Evolutionary conservation across 2,329 filamentous ascomycete species (phyloP), one percentile per base, ranked within the genome.

Genomic region (Triangularia verruculosa): DNA sequence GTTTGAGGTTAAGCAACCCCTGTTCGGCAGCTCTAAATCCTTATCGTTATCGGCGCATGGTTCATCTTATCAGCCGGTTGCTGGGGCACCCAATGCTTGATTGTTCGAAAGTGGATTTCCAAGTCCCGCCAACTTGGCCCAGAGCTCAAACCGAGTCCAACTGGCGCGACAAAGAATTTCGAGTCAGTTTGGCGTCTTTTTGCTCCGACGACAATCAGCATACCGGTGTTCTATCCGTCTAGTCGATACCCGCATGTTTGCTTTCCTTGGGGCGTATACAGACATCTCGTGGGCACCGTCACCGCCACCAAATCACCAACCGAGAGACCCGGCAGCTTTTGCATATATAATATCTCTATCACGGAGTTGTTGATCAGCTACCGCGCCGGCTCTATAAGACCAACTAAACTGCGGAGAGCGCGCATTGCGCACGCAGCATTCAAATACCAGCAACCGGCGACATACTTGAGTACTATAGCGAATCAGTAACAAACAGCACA

Each of bases 61-160:
- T 12, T 59, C 30, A 59, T 3, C 47, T 55, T 51, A 55, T 60
- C 62, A 54, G 32, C 57, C 22, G 39, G 68, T 69, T 69, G 68
- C 68, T 54, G 65, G 67, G 66, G 66, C 68, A 69, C 59, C 66
- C 51, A 57, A 22, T 30, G 57, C 22, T 47, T 39, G 34, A 59
- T 59, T 24, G 57, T 17, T 47, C 34, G n/a, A 59, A 56, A 20
- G 57, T 27, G 47, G 55, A 51, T 27, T n/a, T 62, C 34, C 12
- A 57, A 32, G 53, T 56, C 28, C 62, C 62, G 61, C 65, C 62
- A 53, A 27, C 39, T 56, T 30, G 62, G 62, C 17, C 62, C 55
- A 27, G 47, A 54, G n/a, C 17, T 12, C 24, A 39, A 13, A 43
- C 55, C 32, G 30, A 47, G 51, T 43, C 57, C 39, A 59, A 59